Base-by-base conservation (phyloP, 192 early-diverging fungal species). In the Coemansia sp. region DNA sequence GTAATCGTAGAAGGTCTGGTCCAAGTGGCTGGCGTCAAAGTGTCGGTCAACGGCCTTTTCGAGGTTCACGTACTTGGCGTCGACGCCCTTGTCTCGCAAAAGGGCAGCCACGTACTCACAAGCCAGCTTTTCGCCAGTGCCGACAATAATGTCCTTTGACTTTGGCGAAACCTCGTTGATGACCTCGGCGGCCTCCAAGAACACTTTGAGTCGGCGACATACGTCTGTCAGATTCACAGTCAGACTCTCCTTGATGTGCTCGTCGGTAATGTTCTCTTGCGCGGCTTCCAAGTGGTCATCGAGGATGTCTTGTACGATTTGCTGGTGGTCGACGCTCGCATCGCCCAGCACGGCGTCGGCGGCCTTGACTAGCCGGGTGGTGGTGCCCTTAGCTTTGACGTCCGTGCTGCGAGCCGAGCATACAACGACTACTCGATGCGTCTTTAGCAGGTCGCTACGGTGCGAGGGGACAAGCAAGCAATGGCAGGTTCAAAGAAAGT, bases 1-100 rank as follows among this genome's bases (percentile, higher is more conserved):
- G 65, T 98, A 95, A 73, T 99, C 94, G 66, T 99, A 99, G 74
- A 99, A 99, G n/a, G 83, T 82, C 83, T 99, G 97, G 72, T 95
- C 94, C 17, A 99, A 72, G 37, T 85, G 77, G 60, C 87, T 87
- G 19, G 86, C 72, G 36, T 96, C 92, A 79, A 96, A 99, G 35
- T 89, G 77, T 41, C 88, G 79, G 37, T 90, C 89, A 63, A 98
- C 87, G 37, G 94, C 86, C 69, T 93, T 92, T 51, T 94, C 94
- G 12, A 98, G 83, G 71, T 91, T 93, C 43, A 99, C 85, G 82
- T 93, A 98, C 60, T 85, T 84, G 9, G 96, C 87, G 60, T 92
- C 84, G 17, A 98, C 82, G 8, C 94, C 94, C 83, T 73, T 64
- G 62, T 92, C 89, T 41, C 88, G 86, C 64, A 99, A 77, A 15